Base-by-base conservation (phyloP, 2,329 filamentous ascomycete genomes). In the Clathrospora elynae region DNA sequence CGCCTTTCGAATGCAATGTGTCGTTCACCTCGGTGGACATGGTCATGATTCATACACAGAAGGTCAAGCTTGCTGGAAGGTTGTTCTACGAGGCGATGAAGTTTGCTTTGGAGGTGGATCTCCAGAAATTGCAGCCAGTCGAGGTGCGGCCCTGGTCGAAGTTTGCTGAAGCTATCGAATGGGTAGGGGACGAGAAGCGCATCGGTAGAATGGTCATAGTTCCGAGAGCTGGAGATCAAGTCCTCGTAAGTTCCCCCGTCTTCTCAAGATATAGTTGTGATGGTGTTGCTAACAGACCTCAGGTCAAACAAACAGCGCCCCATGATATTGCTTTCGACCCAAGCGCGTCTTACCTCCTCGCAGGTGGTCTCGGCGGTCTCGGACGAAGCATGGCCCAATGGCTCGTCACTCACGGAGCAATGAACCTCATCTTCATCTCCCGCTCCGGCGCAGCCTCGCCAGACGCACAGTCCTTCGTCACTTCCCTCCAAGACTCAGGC, bases 361-460 rank as follows among this genome's bases (percentile, higher is more conserved):
- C 40, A n/a, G 59, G 57, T 1, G 59, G 57, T 17, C 33, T 58
- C 2, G 57, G 55, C 2, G 57, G 57, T 10, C 23, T 61, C 1
- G 55, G 59, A 1, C 49, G 53, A 5, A 53, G 46, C 23, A 52
- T 61, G 12, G 34, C 49, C n/a, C 32, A 33, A 2, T 55, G 46
- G 51, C 28, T 47, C 11, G 42, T 48, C 10, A 31, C 39, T 0
- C 45, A 43, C 18, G 53, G 53, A 8, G 53, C 51, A 3, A 35
- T 41, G 6, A 35, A 57, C 8, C 14, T 59, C 3, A 40, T 50
- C 6, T 46, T 64, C 20, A 18, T 59, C 1, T 56, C 55, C 0
- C 51, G 59, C n/a, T 49, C 39, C 1, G 59, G 53, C 12, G 42
- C 35, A 2, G 30, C 22, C 0, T 26, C 26, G 1, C 9, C 18